Base-by-base conservation (phyloP, 176 grass and related monocot species). In the Oryza nivara region DNA sequence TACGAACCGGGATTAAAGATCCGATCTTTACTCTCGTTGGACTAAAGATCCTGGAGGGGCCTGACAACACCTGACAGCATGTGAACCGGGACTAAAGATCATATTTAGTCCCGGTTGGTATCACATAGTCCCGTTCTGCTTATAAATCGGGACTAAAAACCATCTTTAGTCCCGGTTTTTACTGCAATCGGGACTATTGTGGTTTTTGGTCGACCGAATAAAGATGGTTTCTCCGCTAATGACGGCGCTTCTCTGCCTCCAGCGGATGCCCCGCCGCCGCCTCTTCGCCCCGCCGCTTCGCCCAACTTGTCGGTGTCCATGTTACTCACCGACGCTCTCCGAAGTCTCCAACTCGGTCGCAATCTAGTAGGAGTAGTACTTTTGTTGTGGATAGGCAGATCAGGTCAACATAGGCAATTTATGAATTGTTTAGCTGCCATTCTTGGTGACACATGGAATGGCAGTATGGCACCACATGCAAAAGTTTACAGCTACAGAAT, bases 391-490 rank as follows among this genome's bases (percentile, higher is more conserved):
- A 17, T 56, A 73, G 48, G 58, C 56, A 32, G 44, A 67, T 58
- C 2, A 58, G 46, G 67, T 82, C 83, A 90, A 86, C 83, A 54
- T 67, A 64, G 72, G 35, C 36, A 22, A 36, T 79, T 35, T 7
- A 32, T 66, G 22, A 8, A 11, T 58, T 58, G 8, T 58, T 3
- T 41, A 35, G 61, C 36, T 80, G 61, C n/a, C 23, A 19, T 40
- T 79, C 17, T 49, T 23, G 28, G 40, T 49, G 49, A 38, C 65
- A 48, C 5, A 32, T 34, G 52, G 45, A 89, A 72, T 79, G 77
- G 14, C 77, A 67, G 77, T 10, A 72, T 44, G 67, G 77, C 74
- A 65, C 22, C 68, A 66, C 28, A 30, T 58, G 19, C 51, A 58
- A n/a, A 5, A 41, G 76, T 36, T 12, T 80, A 26, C 78, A 69